Conservation (phyloP, 257 asterid species). For the Sherardia arvensis region DNA sequence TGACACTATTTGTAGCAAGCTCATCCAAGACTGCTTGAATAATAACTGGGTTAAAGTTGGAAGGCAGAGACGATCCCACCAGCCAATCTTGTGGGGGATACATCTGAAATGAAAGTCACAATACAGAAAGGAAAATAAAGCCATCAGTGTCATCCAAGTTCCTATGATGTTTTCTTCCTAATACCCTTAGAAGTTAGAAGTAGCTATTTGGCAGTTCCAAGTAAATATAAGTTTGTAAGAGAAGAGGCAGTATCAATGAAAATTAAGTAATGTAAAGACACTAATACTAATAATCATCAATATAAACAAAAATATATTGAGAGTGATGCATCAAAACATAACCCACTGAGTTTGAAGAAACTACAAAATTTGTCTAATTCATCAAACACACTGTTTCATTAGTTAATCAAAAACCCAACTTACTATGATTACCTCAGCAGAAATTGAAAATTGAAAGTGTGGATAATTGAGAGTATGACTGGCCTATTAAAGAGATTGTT, state of each 20-base stretch:
- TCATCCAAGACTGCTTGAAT: slow-evolving; percentile 64
- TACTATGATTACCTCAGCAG: not conserved
- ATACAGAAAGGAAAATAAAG: slow-evolving; percentile 8
- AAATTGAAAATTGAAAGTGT: not conserved
- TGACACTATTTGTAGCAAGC: slow-evolving; percentile 60
- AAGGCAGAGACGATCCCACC: slow-evolving; percentile 86
- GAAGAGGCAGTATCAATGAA: not conserved
- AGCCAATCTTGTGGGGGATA: slow-evolving; percentile 94
- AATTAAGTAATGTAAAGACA: not conserved
- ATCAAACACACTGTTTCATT: not conserved
- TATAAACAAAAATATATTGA: not conserved
- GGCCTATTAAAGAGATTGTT: not conserved
- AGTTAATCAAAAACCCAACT: not conserved
- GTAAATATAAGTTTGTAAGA: not conserved
- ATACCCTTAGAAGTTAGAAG: too few relatives aligned
- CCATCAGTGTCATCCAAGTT: not conserved
- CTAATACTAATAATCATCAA: not conserved
- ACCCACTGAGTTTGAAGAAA: not conserved
- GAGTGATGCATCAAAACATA: not conserved
- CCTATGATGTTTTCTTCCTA: not conserved
- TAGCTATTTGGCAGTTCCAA: not conserved
- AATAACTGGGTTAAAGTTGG: slow-evolving; percentile 44
- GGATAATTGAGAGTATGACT: not conserved
- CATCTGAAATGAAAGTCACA: slow-evolving; percentile 36
- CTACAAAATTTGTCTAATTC: not conserved